Evolutionary conservation across 768 basidiomycete species (phyloP).

Genomic region (Tricholoma terreum): DNA sequence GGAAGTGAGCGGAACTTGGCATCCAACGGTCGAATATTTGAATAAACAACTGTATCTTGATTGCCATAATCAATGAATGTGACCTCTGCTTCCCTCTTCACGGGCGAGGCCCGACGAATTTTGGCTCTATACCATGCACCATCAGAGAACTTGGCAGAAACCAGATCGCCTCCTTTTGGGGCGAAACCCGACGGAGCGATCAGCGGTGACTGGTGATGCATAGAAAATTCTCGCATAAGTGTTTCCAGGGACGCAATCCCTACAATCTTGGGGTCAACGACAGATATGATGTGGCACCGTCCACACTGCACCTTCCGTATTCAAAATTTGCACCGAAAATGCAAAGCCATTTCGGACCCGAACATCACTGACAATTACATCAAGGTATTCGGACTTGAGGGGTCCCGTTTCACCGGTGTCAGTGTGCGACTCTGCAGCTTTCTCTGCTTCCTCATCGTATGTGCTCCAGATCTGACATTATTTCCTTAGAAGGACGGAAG

Average conservation of each 20-base stretch:
- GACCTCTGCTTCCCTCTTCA: slow-evolving; percentile 93
- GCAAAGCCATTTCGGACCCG: slow-evolving; percentile 67
- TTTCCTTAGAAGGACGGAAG: slow-evolving; percentile 1
- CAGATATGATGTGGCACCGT: background rate
- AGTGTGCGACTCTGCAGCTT: slow-evolving; percentile 43
- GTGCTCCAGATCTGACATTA: slow-evolving; percentile 80
- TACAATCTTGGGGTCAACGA: slow-evolving; percentile 24
- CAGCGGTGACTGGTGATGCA: slow-evolving; percentile 72
- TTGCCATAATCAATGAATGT: slow-evolving; percentile 97
- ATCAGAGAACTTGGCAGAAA: slow-evolving; percentile 93
- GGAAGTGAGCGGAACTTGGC: slow-evolving; percentile 85
- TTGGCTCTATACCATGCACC: slow-evolving; percentile 96
- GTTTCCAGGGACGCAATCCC: slow-evolving; percentile 91
- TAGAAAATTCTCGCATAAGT: slow-evolving; percentile 90
- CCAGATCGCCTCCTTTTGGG: slow-evolving; percentile 84
- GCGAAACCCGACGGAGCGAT: slow-evolving; percentile 62
- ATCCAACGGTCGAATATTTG: slow-evolving; percentile 86
- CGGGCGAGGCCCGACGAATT: slow-evolving; percentile 78
- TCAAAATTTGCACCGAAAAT: slow-evolving; percentile 93
- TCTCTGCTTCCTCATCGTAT: slow-evolving; percentile 73
- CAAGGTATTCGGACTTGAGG: slow-evolving; percentile 82
- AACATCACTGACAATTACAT: slow-evolving; percentile 89
- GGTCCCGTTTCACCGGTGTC: slow-evolving; percentile 47
- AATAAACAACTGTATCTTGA: slow-evolving; percentile 81
- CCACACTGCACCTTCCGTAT: slow-evolving; percentile 69